phyloP scores from a whole-genome alignment of 1,139 yeast species.

The Nematodospora anomalae region DNA sequence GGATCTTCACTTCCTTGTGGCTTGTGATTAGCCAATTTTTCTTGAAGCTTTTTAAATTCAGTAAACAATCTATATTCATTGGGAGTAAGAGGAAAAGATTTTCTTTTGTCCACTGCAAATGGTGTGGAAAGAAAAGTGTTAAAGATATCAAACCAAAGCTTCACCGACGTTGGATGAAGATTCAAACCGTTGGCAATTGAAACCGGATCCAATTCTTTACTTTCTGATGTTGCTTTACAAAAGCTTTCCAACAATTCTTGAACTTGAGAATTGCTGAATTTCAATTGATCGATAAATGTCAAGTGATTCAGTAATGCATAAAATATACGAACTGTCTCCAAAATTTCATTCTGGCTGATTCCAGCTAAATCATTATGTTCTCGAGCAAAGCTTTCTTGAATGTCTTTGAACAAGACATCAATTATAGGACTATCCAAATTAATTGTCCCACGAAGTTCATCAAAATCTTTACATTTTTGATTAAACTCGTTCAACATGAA shows the following conservation, averaged over 20 bases:
- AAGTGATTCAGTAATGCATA: conserved; percentile 32
- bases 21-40: conserved; percentile 3
- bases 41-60: conserved; percentile 8
- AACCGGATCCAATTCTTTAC: conserved; percentile 11
- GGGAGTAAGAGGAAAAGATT: conserved; percentile 33
- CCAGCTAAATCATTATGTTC: conserved; percentile 1
- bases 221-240: conserved; percentile 15
- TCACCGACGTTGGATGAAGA: conserved; percentile 21
- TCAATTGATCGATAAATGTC: conserved; percentile 32
- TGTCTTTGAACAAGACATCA: conserved; percentile 7
- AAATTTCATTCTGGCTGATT: conserved; percentile 23
- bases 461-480: conserved; percentile 9
- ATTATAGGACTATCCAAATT: conserved; percentile 3
- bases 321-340: conserved; percentile 29
- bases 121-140: conserved; percentile 32
- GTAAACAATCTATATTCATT: conserved; percentile 22
- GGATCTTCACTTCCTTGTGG: conserved; percentile 1
- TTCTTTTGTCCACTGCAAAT: conserved; percentile 23
- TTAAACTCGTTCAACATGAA: conserved; percentile 13
- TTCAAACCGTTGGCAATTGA: conserved; percentile 18
- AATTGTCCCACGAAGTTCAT: not conserved
- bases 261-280: conserved; percentile 27
- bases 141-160: conserved; percentile 35
- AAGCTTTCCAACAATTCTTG: conserved; percentile 24
- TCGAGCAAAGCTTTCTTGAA: conserved; percentile 10